Evolutionary conservation across 345 rosid genomes (phyloP).

Genomic region (Salix exigua): DNA sequence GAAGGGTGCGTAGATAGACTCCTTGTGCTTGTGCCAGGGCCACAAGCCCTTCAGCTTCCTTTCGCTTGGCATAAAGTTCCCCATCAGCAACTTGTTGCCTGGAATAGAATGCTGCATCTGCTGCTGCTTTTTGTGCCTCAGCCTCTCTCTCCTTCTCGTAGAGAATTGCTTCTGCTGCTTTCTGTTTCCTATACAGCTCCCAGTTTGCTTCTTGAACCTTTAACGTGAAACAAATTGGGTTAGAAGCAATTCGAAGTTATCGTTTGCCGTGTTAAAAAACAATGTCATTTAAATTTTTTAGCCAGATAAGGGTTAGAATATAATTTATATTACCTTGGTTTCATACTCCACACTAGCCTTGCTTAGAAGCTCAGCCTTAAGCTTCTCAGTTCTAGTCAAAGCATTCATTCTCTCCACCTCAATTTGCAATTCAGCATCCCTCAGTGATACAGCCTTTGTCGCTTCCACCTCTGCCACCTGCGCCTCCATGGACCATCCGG

Average conservation of each 20-base stretch:
- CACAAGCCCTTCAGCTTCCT: slow-evolving; percentile 61
- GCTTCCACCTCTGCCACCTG: slow-evolving; percentile 80
- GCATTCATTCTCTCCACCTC: slow-evolving; percentile 82
- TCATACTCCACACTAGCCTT: slow-evolving; percentile 80
- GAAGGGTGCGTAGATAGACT: slow-evolving; percentile 45
- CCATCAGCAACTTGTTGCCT: slow-evolving; percentile 40
- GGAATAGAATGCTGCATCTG: slow-evolving; percentile 54
- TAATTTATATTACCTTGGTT: slow-evolving; percentile 40
- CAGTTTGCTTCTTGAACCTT: slow-evolving; percentile 74
- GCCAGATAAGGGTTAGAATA: no score
- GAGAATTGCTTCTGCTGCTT: slow-evolving; percentile 57
- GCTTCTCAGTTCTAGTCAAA: slow-evolving; percentile 57
- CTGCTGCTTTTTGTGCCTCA: slow-evolving; percentile 56
- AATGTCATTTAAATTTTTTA: no score
- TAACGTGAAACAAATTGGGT: not conserved
- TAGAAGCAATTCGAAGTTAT: not conserved
- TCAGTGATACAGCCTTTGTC: slow-evolving; percentile 54
- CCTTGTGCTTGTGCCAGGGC: slow-evolving; percentile 67
- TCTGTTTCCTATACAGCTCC: slow-evolving; percentile 61
- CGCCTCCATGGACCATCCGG: slow-evolving; percentile 57
- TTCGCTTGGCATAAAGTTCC: slow-evolving; percentile 44
- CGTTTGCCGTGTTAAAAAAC: not conserved
- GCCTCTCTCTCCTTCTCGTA: slow-evolving; percentile 56
- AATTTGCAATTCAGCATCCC: slow-evolving; percentile 69
- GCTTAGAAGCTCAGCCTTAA: slow-evolving; percentile 73